A percentile compares a stretch with the other conserved stretches of the same genome.
Conservation (phyloP, 2,329 filamentous ascomycete species). For the Nothophaeocryptopus gaeumannii region DNA sequence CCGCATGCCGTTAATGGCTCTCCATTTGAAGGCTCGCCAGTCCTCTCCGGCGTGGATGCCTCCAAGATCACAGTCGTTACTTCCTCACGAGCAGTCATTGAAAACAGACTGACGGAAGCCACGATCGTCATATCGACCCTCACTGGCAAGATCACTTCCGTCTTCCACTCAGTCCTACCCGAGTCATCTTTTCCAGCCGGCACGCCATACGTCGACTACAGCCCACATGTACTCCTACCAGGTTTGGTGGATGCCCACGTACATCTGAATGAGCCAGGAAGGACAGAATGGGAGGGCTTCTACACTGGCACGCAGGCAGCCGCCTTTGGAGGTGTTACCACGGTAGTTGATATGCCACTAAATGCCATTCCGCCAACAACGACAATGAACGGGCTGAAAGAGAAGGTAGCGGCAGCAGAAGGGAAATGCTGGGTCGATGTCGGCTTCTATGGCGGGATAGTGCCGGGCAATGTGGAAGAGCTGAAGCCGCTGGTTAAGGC, state of each 20-base stretch:
- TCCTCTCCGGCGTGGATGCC: slow-evolving; percentile 15
- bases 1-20: slow-evolving; percentile 23
- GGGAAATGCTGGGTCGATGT: slow-evolving; percentile 98
- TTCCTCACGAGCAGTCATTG: slow-evolving; percentile 79
- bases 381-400: slow-evolving; percentile 74
- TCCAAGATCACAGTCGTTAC: slow-evolving; percentile 67
- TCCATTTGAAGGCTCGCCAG: slow-evolving; percentile 16
- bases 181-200: slow-evolving; percentile 68
- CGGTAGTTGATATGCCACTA: slow-evolving; percentile 94
- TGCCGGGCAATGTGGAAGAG: slow-evolving; percentile 82
- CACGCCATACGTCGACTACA: slow-evolving; percentile 77
- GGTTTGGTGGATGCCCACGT: slow-evolving; percentile 96
- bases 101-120: slow-evolving; percentile 72
- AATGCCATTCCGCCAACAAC: slow-evolving; percentile 97
- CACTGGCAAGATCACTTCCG: slow-evolving; percentile 80
- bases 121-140: slow-evolving; percentile 74
- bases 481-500: slow-evolving; percentile 76
- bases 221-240: slow-evolving; percentile 78
- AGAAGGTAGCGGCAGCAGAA: slow-evolving; percentile 78
- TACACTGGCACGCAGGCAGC: slow-evolving; percentile 90
- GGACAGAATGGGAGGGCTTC: slow-evolving; percentile 98
- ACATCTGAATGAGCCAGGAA: slow-evolving; percentile 92
- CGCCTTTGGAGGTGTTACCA: slow-evolving; percentile 93
- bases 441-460: slow-evolving; percentile 94
- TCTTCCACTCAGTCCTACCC: slow-evolving; percentile 73